Conservation (phyloP, 2,329 filamentous ascomycete genomes). For the Diaporthe batatas region DNA sequence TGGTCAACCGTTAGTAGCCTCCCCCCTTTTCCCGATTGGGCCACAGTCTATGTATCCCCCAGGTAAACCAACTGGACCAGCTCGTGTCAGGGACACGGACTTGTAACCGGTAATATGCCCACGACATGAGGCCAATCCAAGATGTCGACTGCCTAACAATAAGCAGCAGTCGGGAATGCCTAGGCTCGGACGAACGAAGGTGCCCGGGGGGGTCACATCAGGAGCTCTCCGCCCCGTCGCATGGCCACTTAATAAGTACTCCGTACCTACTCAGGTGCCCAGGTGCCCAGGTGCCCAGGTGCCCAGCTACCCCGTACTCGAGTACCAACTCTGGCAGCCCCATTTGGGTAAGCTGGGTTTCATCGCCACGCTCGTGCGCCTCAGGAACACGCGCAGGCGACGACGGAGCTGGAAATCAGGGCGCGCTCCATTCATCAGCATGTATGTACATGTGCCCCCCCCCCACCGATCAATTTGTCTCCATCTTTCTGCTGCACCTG, state of each 20-base stretch:
- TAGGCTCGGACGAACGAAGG: background rate
- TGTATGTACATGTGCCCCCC: background rate
- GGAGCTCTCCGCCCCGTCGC: background rate
- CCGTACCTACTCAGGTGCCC: too few relatives aligned
- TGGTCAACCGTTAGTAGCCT: background rate
- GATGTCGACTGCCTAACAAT: too few relatives aligned
- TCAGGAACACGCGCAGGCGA: slow-evolving; percentile 13
- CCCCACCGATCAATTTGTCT: background rate
- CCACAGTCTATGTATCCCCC: too few relatives aligned
- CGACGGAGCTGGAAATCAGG: slow-evolving; percentile 9
- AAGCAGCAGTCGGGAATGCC: too few relatives aligned
- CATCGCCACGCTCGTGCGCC: slow-evolving; percentile 16
- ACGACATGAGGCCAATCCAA: background rate
- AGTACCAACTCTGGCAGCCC: background rate
- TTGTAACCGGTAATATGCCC: background rate
- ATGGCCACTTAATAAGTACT: too few relatives aligned
- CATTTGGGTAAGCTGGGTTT: slow-evolving; percentile 30
- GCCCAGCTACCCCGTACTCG: too few relatives aligned
- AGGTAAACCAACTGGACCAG: too few relatives aligned
- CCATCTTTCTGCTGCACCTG: slow-evolving; percentile 1
- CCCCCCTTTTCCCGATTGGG: too few relatives aligned
- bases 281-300: too few relatives aligned
- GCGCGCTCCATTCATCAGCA: slow-evolving; percentile 17
- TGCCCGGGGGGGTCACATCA: slow-evolving; percentile 1
- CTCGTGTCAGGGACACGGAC: background rate